Base-by-base conservation (phyloP, 345 rosid genomes). In the Bruguiera sexangula region DNA sequence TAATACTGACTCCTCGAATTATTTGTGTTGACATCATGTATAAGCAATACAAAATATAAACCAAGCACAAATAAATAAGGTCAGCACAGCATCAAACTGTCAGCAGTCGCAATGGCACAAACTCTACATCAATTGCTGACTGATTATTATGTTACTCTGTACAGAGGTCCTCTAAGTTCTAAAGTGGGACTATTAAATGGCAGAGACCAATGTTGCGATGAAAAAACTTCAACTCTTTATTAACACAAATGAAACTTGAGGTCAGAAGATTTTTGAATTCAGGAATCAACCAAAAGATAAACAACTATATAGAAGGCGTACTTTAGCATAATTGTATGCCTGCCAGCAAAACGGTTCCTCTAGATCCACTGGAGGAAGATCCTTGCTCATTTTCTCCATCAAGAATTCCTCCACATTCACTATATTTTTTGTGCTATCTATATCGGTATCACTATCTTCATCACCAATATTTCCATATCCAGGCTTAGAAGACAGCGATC, bases 291-390 rank as follows among this genome's bases (percentile, higher is more conserved):
- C 57, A 60, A 69, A 48, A 50, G 54, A 46, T 30, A 57, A 68
- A 69, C 19, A 15, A 31, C 13, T 5, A 2, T 6, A 52, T 62
- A 67, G 4, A 68, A 63, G 67, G 60, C 48, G 53, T 83, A 88
- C 89, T 81, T 92, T 95, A 24, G 99, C 97, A 74, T 87, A 92
- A 78, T 83, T 82, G 83, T 92, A 95, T 29, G 97, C 97, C 67
- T 86, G 92, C 96, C 99, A 95, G 76, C 92, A 89, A 75, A 89
- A 92, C 2, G 99, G 96, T 83, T 95, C 97, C 82, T 95, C 96
- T 66, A 89, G 84, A 69, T 89, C 97, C 74, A 74, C 91, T 11
- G 93, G 85, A 65, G 92, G 93, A 76, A 95, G 97, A 79, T 84
- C 84, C 80, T 85, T 87, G 79, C 70, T 88, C 88, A 92, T 92